Evolutionary conservation across 148 eudicot species (phyloP).

Genomic region (Simmondsia chinensis): DNA sequence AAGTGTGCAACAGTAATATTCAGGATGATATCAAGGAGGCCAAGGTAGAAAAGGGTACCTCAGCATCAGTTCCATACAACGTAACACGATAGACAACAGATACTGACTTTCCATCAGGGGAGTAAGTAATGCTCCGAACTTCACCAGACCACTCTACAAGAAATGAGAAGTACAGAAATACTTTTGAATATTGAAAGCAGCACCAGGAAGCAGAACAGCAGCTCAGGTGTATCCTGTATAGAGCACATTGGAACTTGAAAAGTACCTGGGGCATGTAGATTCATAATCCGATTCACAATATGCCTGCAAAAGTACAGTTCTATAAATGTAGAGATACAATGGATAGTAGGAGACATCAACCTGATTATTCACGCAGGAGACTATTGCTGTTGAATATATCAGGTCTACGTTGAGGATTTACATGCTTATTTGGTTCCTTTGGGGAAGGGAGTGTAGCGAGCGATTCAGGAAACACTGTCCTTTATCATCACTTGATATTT

Average conservation of each 20-base stretch:
- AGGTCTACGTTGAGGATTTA: too few relatives aligned
- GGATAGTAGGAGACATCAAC: background rate
- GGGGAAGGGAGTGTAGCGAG: too few relatives aligned
- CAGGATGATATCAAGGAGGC: background rate
- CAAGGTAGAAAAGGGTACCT: conserved; percentile 30
- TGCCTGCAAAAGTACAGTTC: conserved; percentile 54
- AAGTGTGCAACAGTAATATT: too few relatives aligned
- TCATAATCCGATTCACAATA: conserved; percentile 81
- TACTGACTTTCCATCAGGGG: conserved; percentile 74
- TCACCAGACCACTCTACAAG: conserved; percentile 93
- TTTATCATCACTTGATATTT: too few relatives aligned
- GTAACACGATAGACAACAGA: conserved; percentile 89
- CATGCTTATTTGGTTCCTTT: too few relatives aligned
- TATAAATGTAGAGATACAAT: too few relatives aligned
- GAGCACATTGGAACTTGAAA: background rate
- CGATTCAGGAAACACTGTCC: too few relatives aligned
- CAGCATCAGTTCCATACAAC: conserved; percentile 84
- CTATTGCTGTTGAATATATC: too few relatives aligned
- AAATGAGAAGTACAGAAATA: background rate
- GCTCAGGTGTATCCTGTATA: background rate
- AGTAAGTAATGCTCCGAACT: conserved; percentile 60
- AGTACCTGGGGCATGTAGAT: conserved; percentile 87
- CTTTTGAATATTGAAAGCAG: conserved; percentile 1
- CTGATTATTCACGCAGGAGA: too few relatives aligned
- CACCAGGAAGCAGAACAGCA: conserved; percentile 2